Evolutionary conservation across 768 basidiomycete species (phyloP).

Genomic region (Tulasnella sp.): DNA sequence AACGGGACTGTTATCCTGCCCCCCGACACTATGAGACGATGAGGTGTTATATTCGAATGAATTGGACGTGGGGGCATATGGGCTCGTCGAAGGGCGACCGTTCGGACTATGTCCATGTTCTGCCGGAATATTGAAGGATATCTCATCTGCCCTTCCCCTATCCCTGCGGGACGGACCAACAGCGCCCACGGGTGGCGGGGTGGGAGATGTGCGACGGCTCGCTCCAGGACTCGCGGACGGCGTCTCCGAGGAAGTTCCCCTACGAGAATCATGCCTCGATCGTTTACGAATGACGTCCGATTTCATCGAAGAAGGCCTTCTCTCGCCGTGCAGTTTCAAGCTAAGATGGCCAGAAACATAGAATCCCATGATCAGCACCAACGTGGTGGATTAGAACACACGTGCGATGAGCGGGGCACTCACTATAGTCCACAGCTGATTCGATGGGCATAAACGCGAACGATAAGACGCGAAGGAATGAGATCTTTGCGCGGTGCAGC

Average conservation of each 20-base stretch:
- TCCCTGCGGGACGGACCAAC: neutral
- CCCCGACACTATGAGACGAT: neutral
- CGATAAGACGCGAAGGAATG: constrained; percentile 6
- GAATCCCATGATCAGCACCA: neutral
- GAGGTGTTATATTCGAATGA: neutral
- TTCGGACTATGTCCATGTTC: neutral
- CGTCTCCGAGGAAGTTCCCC: constrained; percentile 40
- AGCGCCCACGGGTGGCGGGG: constrained; percentile 11
- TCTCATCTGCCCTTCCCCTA: too few species aligned
- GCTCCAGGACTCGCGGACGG: constrained; percentile 67
- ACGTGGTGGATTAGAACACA: neutral
- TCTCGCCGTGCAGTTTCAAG: constrained; percentile 77
- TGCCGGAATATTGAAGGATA: neutral
- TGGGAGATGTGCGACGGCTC: constrained; percentile 63
- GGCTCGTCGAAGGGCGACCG: neutral
- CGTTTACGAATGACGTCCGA: constrained; percentile 84
- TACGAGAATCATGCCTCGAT: constrained; percentile 55
- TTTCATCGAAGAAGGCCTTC: constrained; percentile 84
- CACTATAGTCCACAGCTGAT: constrained; percentile 69
- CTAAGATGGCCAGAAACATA: constrained; percentile 23
- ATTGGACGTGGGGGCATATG: neutral
- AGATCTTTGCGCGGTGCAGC: neutral
- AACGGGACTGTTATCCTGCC: constrained; percentile 11
- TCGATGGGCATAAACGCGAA: constrained; percentile 4
- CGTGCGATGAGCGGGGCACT: constrained; percentile 25